Evolutionary conservation across 2,329 filamentous ascomycete genomes (phyloP).

Genomic region (Zymoseptoria ardabiliae): DNA sequence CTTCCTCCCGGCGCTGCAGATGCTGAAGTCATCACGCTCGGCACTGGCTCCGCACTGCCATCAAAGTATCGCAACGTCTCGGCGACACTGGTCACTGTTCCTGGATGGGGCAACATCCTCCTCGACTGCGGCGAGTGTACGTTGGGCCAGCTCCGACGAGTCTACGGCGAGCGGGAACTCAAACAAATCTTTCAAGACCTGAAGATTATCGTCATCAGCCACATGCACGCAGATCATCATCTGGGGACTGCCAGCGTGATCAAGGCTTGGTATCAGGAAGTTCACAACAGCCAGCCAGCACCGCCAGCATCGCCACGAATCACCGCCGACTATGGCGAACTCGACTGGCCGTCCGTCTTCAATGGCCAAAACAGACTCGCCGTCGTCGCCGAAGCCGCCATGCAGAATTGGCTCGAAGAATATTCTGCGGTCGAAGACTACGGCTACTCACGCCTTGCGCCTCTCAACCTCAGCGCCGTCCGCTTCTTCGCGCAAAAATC

Average conservation of each 20-base stretch:
- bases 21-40: slow-evolving; percentile 76
- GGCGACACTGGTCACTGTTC: slow-evolving; percentile 74
- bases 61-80: slow-evolving; percentile 96
- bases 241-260: slow-evolving; percentile 77
- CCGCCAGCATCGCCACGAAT: slow-evolving; percentile 2
- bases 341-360: slow-evolving; percentile 23
- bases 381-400: slow-evolving; percentile 62
- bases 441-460: slow-evolving; percentile 56
- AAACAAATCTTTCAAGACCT: slow-evolving; percentile 68
- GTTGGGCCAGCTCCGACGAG: slow-evolving; percentile 73
- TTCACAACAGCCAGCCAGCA: slow-evolving; percentile 36
- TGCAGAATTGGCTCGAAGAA: slow-evolving; percentile 71
- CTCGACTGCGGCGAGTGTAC: slow-evolving; percentile 92
- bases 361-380: slow-evolving; percentile 39
- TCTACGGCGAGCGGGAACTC: slow-evolving; percentile 59
- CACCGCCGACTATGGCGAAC: slow-evolving; percentile 11
- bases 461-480: slow-evolving; percentile 37
- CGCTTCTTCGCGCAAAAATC: slow-evolving; percentile 10
- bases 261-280: slow-evolving; percentile 65
- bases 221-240: slow-evolving; percentile 94
- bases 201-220: slow-evolving; percentile 83
- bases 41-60: slow-evolving; percentile 82
- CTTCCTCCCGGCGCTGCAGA: slow-evolving; percentile 59
- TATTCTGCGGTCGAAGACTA: slow-evolving; percentile 71
- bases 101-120: slow-evolving; percentile 78